Base-by-base conservation (phyloP, 345 rosid genomes). In the Mangifera indica region DNA sequence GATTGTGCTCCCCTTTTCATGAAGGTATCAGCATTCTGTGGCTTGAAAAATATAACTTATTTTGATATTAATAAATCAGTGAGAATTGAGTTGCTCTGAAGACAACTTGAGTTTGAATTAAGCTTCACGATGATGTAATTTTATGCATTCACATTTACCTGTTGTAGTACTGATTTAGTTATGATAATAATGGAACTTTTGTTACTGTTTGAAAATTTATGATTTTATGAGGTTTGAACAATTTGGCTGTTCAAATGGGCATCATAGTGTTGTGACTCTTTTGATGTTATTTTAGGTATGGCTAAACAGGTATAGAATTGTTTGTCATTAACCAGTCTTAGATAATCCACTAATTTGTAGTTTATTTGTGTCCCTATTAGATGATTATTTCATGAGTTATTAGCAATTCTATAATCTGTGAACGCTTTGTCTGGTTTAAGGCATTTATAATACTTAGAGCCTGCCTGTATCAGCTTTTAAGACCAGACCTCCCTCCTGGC, bases 1-100 rank as follows among this genome's bases (percentile, higher is more conserved):
- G 85, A 81, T 54, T 79, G 82, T 81, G 83, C 80, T 55, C 80
- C 77, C 70, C 76, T 81, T 29, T 84, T 84, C 69, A 34, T 77
- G 63, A 81, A 81, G 85, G 87, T 81, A 79, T 73, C 9, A 15
- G 34, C 56, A 66, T 46, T 14, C n/a, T 22, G 10, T 44, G n/a
- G 49, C 63, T 66, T 29, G 7, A 13, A 32, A 12, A 17, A 7
- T 37, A 37, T 37, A 37, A 37, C 42, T 51, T 45, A 51, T 52
- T 66, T 65, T 7, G n/a, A 48, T 65, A 18, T 29, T 66, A 49
- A 37, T 67, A 24, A 53, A 69, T 21, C 21, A 18, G 48, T 53
- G 21, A 15, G 6, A n/a, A 58, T 32, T 17, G 45, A 25, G 24
- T 58, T 58, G 55, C 53, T 10, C 18, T 25, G 11, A 42, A 25